phyloP scores from a whole-genome alignment of 176 grass and related monocot species.

The Phyllostachys edulis region DNA sequence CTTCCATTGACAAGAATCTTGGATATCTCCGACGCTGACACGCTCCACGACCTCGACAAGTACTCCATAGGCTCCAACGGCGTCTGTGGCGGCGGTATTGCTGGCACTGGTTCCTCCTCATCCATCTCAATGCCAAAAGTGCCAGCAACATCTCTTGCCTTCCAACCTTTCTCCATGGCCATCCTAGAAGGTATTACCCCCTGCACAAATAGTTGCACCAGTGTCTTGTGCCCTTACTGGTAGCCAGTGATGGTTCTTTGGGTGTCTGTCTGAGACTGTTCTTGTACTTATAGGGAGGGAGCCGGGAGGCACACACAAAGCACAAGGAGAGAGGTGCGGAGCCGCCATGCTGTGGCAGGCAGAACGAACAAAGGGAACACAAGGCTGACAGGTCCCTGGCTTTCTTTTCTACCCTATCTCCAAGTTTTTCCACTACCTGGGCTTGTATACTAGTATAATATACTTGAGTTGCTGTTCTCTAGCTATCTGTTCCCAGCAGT shows the following conservation, averaged over 20 bases:
- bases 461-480: slow-evolving; percentile 35
- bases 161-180: slow-evolving; percentile 53
- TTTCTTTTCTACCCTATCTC: slow-evolving; percentile 41
- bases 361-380: slow-evolving; percentile 50
- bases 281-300: slow-evolving; percentile 46
- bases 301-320: slow-evolving; percentile 46
- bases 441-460: slow-evolving; percentile 8
- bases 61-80: slow-evolving; percentile 83
- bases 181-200: neutral
- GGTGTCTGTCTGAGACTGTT: neutral
- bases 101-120: slow-evolving; percentile 26
- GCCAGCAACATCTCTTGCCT: slow-evolving; percentile 25
- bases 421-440: slow-evolving; percentile 26
- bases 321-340: slow-evolving; percentile 54
- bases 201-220: neutral
- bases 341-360: slow-evolving; percentile 41
- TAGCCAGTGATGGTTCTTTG: neutral
- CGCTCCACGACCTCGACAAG: slow-evolving; percentile 78
- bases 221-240: neutral
- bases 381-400: slow-evolving; percentile 61
- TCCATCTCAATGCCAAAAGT: slow-evolving; percentile 34
- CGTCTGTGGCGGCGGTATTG: slow-evolving; percentile 74
- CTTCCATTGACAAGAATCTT: slow-evolving; percentile 51
- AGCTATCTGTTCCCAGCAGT: slow-evolving; percentile 29
- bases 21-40: slow-evolving; percentile 78